Percentiles rank a stretch among this genome's conserved stretches.
Evolutionary conservation across 257 asterid species (phyloP).

Genomic region (Solanum tacnaense): DNA sequence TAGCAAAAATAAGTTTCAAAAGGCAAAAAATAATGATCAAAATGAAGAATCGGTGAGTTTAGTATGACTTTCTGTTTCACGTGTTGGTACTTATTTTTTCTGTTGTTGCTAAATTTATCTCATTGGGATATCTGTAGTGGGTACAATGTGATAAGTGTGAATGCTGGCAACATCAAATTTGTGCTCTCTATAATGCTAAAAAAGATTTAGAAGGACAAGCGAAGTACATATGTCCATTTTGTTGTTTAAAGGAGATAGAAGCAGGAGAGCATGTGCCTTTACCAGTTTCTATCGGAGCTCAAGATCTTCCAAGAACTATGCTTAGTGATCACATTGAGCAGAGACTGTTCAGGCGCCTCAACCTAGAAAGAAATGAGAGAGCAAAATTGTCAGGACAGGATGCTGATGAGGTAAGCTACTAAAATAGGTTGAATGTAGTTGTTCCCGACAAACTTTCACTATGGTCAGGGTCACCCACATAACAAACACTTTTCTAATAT

Average conservation of each 20-base stretch:
- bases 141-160: constrained; percentile 62
- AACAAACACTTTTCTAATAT: background rate
- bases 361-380: constrained; percentile 47
- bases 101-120: constrained; percentile 1
- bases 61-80: background rate
- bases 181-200: constrained; percentile 53
- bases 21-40: constrained; percentile 30
- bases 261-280: constrained; percentile 18
- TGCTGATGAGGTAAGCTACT: constrained; percentile 39
- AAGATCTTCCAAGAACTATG: constrained; percentile 56
- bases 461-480: background rate
- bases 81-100: background rate
- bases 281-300: constrained; percentile 34
- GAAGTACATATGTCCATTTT: constrained; percentile 43
- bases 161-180: constrained; percentile 66
- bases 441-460: background rate
- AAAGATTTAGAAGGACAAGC: constrained; percentile 38
- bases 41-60: constrained; percentile 43
- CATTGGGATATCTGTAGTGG: constrained; percentile 41
- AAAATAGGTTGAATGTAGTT: background rate
- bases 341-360: constrained; percentile 44
- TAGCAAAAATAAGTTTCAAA: constrained; percentile 31
- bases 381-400: constrained; percentile 33
- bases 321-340: constrained; percentile 64
- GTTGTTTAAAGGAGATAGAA: constrained; percentile 39